Base-by-base conservation (phyloP, 441 rosid genomes). In the Mallotus japonicus region DNA sequence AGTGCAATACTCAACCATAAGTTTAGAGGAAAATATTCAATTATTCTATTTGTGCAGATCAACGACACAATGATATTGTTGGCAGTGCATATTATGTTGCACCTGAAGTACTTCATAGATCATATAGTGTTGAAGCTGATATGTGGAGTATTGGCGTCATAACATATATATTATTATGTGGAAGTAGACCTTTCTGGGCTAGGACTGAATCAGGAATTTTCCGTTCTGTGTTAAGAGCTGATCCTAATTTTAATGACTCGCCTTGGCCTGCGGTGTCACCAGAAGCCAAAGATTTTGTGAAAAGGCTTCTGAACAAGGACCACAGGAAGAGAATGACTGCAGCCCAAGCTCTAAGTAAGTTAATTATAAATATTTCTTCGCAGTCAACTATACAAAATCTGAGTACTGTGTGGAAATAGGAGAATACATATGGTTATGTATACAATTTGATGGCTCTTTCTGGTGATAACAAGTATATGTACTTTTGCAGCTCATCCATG, bases 121-220 rank as follows among this genome's bases (percentile, higher is more conserved):
- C 97, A 8, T 92, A 92, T 81, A 89, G 87, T 68, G 81, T 83
- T 61, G 99, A 95, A 72, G 98, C 93, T 66, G 99, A 95, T 82
- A 87, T 95, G 77, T 92, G 98, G 98, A 92, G 99, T 78, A 86
- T 90, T 54, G 99, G 99, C n/a, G 93, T 95, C 42, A 95, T 92
- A 73, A 76, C 92, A 32, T 92, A 90, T 80, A 95, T 92, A 70
- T 82, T 95, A 79, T 81, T 95, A 76, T 91, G 98, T 74, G 98
- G 99, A 67, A 95, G 99, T 79, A 83, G 98, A 22, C 98, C 98
- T 8, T 92, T 95, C 78, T 91, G 97, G 99, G 98, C 97, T 63
- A 78, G 95, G 34, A 92, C 97, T 42, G 99, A 95, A 84, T 95
- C 99, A 19, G 98, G 98, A 82, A 95, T 95, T 70, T 95, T 95